Conservation (phyloP, 305 asterid species). For the Fraxinus velutina region DNA sequence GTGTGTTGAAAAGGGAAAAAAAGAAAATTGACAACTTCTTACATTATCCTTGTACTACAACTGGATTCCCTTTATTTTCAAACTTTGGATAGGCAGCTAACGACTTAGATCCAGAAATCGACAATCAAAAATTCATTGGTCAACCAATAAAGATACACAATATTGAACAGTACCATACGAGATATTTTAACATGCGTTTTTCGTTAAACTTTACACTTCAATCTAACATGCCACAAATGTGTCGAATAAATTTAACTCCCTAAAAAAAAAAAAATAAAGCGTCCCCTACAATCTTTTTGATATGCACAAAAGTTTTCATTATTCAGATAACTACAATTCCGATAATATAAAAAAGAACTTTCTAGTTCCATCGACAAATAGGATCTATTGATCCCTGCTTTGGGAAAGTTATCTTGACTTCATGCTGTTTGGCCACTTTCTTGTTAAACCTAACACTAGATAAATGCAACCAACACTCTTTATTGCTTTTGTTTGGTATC, state of each 20-base stretch:
- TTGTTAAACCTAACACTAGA: constrained; percentile 26
- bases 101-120: background rate
- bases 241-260: background rate
- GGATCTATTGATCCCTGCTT: constrained; percentile 18
- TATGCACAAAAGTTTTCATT: background rate
- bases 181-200: background rate
- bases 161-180: background rate
- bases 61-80: background rate
- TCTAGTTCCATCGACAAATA: background rate
- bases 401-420: constrained; percentile 30
- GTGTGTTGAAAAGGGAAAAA: background rate
- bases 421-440: constrained; percentile 38
- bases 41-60: background rate
- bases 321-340: background rate
- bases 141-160: background rate
- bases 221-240: background rate
- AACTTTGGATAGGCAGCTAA: background rate
- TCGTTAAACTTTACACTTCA: background rate
- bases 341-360: background rate
- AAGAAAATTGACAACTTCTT: background rate
- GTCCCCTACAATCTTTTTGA: background rate
- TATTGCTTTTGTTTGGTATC: constrained; percentile 37
- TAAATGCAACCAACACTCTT: constrained; percentile 25
- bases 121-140: background rate
- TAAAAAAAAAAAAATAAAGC: background rate